phyloP scores from a whole-genome alignment of 2,329 filamentous ascomycete genomes.

The Colletotrichum orchidophilum region DNA sequence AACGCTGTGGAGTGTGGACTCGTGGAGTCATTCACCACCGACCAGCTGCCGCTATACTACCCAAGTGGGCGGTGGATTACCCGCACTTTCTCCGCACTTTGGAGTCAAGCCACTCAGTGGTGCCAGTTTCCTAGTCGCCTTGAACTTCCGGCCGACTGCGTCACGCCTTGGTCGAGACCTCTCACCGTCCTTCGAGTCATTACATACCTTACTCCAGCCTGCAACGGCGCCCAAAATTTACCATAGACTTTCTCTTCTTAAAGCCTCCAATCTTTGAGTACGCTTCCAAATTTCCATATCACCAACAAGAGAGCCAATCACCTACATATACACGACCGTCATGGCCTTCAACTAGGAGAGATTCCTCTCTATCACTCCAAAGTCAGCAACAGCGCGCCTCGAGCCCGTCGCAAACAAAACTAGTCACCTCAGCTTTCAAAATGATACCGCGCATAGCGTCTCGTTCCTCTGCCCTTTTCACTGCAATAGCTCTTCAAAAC shows the following conservation, averaged over 20 bases:
- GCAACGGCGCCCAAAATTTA: slow-evolving; percentile 6
- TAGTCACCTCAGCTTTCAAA: slow-evolving; percentile 11
- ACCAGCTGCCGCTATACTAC: too few species aligned
- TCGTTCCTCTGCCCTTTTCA: slow-evolving; percentile 15
- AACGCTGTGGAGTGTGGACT: background rate
- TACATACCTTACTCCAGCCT: background rate
- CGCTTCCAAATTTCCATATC: background rate
- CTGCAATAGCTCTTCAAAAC: slow-evolving; percentile 18
- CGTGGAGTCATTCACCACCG: slow-evolving; percentile 16
- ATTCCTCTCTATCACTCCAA: background rate
- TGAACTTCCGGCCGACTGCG: slow-evolving; percentile 14
- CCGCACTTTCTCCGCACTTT: slow-evolving; percentile 30
- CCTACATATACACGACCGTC: background rate
- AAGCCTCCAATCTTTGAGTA: background rate
- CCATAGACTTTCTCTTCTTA: background rate
- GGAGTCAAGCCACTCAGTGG: slow-evolving; percentile 13
- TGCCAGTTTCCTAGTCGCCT: background rate
- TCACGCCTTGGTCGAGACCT: slow-evolving; percentile 26
- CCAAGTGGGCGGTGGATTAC: background rate
- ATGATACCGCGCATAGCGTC: slow-evolving; percentile 34
- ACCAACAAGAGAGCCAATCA: background rate
- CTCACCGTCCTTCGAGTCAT: slow-evolving; percentile 16
- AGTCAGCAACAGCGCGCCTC: slow-evolving; percentile 4
- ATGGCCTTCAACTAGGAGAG: slow-evolving; percentile 28
- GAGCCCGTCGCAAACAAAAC: background rate